Evolutionary conservation across 169 alveolate genomes (phyloP).

Genomic region (Plasmodium ovale): DNA sequence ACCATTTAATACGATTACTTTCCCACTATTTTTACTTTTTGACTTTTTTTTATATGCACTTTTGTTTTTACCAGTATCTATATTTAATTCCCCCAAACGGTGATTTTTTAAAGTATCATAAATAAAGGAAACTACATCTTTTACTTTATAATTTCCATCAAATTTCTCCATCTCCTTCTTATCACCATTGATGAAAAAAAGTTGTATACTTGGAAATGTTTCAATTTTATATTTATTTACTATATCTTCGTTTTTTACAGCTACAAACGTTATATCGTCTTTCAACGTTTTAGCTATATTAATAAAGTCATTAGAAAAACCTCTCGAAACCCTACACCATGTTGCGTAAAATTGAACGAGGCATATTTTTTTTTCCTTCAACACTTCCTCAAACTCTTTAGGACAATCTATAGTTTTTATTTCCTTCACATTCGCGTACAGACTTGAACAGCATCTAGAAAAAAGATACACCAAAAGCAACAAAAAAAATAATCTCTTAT

Average conservation of each 20-base stretch:
- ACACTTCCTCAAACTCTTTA: slow-evolving; percentile 49
- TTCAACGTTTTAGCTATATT: slow-evolving; percentile 81
- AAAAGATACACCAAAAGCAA: slow-evolving; percentile 16
- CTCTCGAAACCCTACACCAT: slow-evolving; percentile 79
- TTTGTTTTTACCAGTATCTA: slow-evolving; percentile 33
- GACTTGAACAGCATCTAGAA: neutral
- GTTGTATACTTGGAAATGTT: slow-evolving; percentile 93
- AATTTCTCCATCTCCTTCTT: slow-evolving; percentile 50
- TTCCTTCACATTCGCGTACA: slow-evolving; percentile 75
- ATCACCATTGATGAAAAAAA: slow-evolving; percentile 83
- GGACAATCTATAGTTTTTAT: slow-evolving; percentile 73
- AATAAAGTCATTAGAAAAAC: slow-evolving; percentile 79
- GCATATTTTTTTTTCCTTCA: slow-evolving; percentile 25
- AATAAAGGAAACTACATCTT: slow-evolving; percentile 82
- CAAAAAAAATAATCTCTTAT: neutral
- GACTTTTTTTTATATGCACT: slow-evolving; percentile 74
- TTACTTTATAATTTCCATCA: slow-evolving; percentile 80
- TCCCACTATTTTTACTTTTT: slow-evolving; percentile 63
- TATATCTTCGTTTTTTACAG: slow-evolving; percentile 84
- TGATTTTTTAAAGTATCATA: slow-evolving; percentile 78
- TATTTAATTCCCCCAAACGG: slow-evolving; percentile 74
- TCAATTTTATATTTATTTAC: slow-evolving; percentile 82
- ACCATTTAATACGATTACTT: slow-evolving; percentile 83
- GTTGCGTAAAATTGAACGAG: slow-evolving; percentile 30
- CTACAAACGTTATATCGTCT: slow-evolving; percentile 84